Evolutionary conservation across 805 yeast species (phyloP).

Genomic region (Metschnikowia bowlesiae): DNA sequence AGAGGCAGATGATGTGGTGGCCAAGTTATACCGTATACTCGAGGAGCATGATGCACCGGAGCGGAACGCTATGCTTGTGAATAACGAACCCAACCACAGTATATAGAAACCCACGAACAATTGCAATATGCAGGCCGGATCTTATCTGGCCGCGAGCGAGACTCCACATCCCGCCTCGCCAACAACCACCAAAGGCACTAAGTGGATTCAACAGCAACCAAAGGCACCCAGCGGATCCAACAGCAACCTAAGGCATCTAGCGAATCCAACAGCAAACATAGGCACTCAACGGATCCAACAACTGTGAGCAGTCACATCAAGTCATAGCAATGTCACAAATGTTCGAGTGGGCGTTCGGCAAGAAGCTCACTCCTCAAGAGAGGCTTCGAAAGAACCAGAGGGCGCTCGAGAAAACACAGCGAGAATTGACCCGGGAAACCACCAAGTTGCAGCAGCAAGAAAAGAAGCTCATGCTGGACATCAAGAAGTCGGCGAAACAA

Average conservation of each 20-base stretch:
- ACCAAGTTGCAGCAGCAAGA: constrained; percentile 86
- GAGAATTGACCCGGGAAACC: constrained; percentile 88
- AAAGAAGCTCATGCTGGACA: constrained; percentile 77
- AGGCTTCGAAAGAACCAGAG: constrained; percentile 92
- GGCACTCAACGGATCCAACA: neutral
- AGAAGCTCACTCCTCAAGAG: constrained; percentile 91
- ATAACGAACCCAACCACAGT: neutral
- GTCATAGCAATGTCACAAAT: constrained; percentile 19
- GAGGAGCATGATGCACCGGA: constrained; percentile 22
- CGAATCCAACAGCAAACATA: neutral
- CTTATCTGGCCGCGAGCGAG: constrained; percentile 8
- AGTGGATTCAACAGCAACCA: neutral
- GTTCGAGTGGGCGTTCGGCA: constrained; percentile 95
- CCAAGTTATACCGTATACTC: constrained; percentile 28
- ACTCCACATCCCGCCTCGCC: neutral
- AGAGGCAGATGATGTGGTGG: constrained; percentile 42
- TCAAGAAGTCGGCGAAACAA: constrained; percentile 84
- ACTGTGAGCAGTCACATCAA: neutral
- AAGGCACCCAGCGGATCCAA: neutral
- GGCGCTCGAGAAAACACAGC: constrained; percentile 87
- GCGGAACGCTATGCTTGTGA: constrained; percentile 10
- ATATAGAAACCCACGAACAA: neutral
- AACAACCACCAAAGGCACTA: neutral
- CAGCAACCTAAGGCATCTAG: neutral
- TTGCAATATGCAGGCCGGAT: constrained; percentile 2